Evolutionary conservation across 2,329 filamentous ascomycete genomes (phyloP).

Genomic region (Fusarium acutatum): DNA sequence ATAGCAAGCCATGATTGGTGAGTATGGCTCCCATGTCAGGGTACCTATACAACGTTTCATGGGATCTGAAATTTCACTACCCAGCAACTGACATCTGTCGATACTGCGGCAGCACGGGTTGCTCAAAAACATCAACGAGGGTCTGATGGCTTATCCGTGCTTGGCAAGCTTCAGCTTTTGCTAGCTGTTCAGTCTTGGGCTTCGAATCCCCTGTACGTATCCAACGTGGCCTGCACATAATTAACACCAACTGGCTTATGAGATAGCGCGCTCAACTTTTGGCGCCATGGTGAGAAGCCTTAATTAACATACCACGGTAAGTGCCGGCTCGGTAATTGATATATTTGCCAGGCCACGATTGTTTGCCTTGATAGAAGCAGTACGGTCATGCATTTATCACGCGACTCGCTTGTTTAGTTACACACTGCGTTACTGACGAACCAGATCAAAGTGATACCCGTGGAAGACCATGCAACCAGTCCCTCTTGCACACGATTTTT

Average conservation of each 20-base stretch:
- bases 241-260: not conserved
- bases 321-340: conserved; percentile 14
- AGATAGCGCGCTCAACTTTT: not conserved
- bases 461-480: not conserved
- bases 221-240: not conserved
- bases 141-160: not conserved
- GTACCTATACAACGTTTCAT: not conserved
- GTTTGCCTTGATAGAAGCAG: not conserved
- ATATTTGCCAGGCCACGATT: not conserved
- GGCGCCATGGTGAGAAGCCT: not conserved
- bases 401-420: conserved; percentile 20
- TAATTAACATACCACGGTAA: not conserved
- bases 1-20: not conserved
- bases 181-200: not conserved
- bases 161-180: not conserved
- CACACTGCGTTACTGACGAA: conserved; percentile 4
- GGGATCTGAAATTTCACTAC: not conserved
- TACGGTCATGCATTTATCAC: conserved; percentile 6
- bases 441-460: not conserved
- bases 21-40: not conserved
- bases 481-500: not conserved
- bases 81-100: not conserved
- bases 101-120: not conserved
- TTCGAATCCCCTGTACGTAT: not conserved
- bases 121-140: not conserved